Percentiles rank a stretch among this genome's conserved stretches.
phyloP scores from a whole-genome alignment of 164 flowering plant genomes.

The Warburgia ugandensis region DNA sequence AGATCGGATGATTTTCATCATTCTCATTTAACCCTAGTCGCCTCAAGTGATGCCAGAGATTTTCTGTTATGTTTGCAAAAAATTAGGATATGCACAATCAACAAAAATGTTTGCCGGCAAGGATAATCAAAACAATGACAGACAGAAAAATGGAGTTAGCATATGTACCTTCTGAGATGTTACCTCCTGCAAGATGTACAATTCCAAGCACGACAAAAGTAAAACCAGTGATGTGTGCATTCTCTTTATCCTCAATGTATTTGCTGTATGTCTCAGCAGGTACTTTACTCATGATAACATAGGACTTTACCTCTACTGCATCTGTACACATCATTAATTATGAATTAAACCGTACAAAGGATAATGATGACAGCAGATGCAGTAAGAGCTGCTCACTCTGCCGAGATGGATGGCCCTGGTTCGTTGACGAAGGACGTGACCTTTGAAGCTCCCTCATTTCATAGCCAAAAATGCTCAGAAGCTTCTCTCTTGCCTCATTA shows the following conservation, averaged over 20 bases:
- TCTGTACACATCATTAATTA: conserved; percentile 24
- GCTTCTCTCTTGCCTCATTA: conserved; percentile 65
- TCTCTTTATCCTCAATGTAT: conserved; percentile 56
- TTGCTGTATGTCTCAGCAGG: conserved; percentile 58
- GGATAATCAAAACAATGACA: no score
- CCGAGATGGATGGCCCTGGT: conserved; percentile 48
- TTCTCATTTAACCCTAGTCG: conserved; percentile 62
- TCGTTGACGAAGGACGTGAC: conserved; percentile 46
- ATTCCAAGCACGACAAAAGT: conserved; percentile 61
- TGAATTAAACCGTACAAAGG: neutral
- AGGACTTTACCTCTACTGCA: conserved; percentile 57
- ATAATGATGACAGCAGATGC: neutral
- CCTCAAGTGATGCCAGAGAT: conserved; percentile 73
- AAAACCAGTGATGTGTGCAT: conserved; percentile 58
- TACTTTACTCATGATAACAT: conserved; percentile 60
- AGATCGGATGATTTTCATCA: conserved; percentile 60
- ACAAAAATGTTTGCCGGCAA: no score
- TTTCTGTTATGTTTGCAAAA: conserved; percentile 36
- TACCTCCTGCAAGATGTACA: conserved; percentile 80
- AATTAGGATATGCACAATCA: no score
- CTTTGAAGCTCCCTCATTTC: conserved; percentile 85
- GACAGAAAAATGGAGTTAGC: neutral
- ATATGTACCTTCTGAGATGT: conserved; percentile 71
- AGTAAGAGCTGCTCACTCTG: conserved; percentile 30
- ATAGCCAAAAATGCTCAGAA: conserved; percentile 69